Evolutionary conservation across 176 grass and related monocot genomes (phyloP), one percentile per base, ranked within the genome.

Genomic region (Oryza glaberrima): DNA sequence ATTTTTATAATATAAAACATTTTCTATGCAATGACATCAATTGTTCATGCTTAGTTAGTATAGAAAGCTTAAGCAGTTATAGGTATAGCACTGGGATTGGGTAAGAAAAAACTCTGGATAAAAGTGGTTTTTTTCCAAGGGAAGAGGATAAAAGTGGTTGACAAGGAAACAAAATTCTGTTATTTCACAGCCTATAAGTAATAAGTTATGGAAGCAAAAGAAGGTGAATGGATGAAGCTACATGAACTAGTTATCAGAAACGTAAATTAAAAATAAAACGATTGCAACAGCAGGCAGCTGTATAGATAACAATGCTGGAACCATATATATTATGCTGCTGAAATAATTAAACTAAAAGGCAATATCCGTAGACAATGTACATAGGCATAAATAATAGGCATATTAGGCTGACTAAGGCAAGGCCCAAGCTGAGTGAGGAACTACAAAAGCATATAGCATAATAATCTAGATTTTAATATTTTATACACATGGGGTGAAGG

Each of bases 381-480:
- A 87, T 25, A 87, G 76, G 56, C 23, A 87, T 81, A 48, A 73
- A 81, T 67, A 15, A 23, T 23, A 61, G 20, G 20, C 56, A 76
- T 76, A 80, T 75, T 40, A 87, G 65, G 12, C 26, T n/a, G 12
- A 72, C 81, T 81, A 81, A 79, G 71, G 76, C 63, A 77, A 44
- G 70, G 81, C 51, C 60, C 76, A 76, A 87, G 65, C 77, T 16
- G 71, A 75, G 77, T 10, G 26, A 81, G 47, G 78, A 25, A 70
- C 86, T 77, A 81, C 76, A 80, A 58, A 82, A 81, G 70, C 81
- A 87, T 91, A 91, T 91, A 91, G 85, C 75, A 35, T 40, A 79
- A 70, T 80, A 91, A 81, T 52, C 81, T 87, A 84, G 44, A 69
- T 77, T 87, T 70, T 87, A 84, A 84, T 35, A 69, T 77, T 87